phyloP scores from a whole-genome alignment of 208 protist genomes.

The Herpetomonas tarakana region DNA sequence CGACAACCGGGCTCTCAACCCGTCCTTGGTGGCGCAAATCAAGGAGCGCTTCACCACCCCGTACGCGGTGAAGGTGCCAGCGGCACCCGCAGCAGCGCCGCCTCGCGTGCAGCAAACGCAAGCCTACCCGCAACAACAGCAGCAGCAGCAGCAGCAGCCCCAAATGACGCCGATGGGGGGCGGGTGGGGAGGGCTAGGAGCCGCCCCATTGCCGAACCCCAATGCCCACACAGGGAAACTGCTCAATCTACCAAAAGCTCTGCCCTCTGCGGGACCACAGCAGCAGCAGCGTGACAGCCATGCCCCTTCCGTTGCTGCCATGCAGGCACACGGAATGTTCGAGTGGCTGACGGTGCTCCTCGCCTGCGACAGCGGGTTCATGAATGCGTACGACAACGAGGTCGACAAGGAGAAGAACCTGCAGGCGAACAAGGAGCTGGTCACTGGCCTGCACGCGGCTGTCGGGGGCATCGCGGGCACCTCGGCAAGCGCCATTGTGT shows the following conservation, averaged over 20 bases:
- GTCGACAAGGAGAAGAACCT: neutral
- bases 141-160: neutral
- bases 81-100: conserved; percentile 8
- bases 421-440: conserved; percentile 19
- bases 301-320: too few relatives aligned
- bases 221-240: too few relatives aligned
- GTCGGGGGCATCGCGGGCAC: conserved; percentile 25
- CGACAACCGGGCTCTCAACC: conserved; percentile 25
- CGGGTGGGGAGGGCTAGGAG: neutral
- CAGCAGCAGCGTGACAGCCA: too few relatives aligned
- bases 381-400: conserved; percentile 21
- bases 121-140: conserved; percentile 1
- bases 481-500: conserved; percentile 42
- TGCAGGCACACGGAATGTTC: conserved; percentile 13
- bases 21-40: conserved; percentile 31
- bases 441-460: conserved; percentile 25
- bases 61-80: conserved; percentile 20
- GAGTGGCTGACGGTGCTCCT: conserved; percentile 39
- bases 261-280: neutral
- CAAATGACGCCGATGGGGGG: neutral
- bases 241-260: neutral
- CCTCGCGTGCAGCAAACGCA: conserved; percentile 1
- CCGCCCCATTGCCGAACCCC: neutral
- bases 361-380: conserved; percentile 45
- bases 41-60: conserved; percentile 41